phyloP scores from a whole-genome alignment of 2,329 filamentous ascomycete species.

The Ophiognomonia clavigignenti-juglandacearum region DNA sequence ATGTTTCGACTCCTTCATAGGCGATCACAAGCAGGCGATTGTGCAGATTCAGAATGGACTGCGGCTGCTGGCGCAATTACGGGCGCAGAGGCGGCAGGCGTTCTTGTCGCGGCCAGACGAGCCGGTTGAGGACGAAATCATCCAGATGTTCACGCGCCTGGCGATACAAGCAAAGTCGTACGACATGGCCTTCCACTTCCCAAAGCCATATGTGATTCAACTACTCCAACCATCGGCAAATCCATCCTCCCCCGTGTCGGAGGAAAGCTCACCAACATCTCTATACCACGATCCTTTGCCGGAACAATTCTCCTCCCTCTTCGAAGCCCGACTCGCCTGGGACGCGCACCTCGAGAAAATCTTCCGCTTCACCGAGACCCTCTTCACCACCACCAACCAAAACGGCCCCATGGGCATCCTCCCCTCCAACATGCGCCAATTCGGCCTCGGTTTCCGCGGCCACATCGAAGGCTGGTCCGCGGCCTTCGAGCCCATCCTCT shows the following conservation, averaged over 20 bases:
- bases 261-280: constrained; percentile 36
- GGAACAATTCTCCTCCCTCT: constrained; percentile 41
- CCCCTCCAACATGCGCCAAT: constrained; percentile 41
- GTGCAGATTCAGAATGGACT: constrained; percentile 56
- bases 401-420: constrained; percentile 50
- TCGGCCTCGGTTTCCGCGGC: constrained; percentile 41
- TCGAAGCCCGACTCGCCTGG: constrained; percentile 52
- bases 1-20: constrained; percentile 65
- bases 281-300: constrained; percentile 35
- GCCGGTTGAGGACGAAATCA: constrained; percentile 52
- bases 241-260: constrained; percentile 37
- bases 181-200: constrained; percentile 65
- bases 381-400: constrained; percentile 41
- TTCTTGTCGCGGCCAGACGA: constrained; percentile 37
- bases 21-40: constrained; percentile 58
- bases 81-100: constrained; percentile 37
- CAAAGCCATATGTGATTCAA: constrained; percentile 55
- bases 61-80: constrained; percentile 47
- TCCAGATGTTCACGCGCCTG: constrained; percentile 59
- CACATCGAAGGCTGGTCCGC: constrained; percentile 50
- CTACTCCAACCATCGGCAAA: constrained; percentile 35
- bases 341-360: constrained; percentile 53
- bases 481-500: constrained; percentile 52
- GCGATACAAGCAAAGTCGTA: constrained; percentile 64
- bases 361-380: constrained; percentile 53